These are phyloP conservation scores for Flaveria brownii DNA, from an alignment of 129 eudicot species.

Conservation along the genomic window DNA sequence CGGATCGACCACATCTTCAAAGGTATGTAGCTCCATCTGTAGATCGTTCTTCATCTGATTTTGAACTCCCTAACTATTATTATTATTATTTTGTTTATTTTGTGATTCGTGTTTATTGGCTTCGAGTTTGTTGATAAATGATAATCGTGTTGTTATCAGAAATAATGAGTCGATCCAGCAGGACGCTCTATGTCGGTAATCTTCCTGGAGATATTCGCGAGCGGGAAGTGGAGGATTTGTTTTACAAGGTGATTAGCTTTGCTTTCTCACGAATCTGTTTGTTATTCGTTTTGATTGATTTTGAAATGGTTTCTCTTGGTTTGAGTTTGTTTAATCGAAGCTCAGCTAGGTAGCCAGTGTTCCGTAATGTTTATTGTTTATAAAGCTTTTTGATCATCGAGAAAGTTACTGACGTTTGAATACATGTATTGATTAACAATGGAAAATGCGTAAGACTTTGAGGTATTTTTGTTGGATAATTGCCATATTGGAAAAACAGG, in stretches of 20 bases:
- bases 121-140: constrained; percentile 1
- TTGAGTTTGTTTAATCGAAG: constrained; percentile 7
- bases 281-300: neutral
- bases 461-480: neutral
- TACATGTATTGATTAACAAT: neutral
- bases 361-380: neutral
- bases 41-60: constrained; percentile 6
- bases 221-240: constrained; percentile 92
- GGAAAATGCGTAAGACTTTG: neutral
- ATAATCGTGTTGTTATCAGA: constrained; percentile 26
- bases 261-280: neutral
- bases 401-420: neutral
- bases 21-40: neutral
- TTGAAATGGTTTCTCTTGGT: neutral
- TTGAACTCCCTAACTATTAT: neutral
- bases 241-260: constrained; percentile 63
- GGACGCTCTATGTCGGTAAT: constrained; percentile 82
- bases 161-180: constrained; percentile 64
- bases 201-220: constrained; percentile 96
- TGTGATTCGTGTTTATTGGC: neutral
- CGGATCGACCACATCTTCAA: constrained; percentile 23
- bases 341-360: neutral
- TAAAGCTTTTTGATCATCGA: neutral
- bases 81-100: neutral
- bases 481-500: too few species aligned